Conservation (phyloP, 768 basidiomycete genomes). For the Lactarius hatsudake region DNA sequence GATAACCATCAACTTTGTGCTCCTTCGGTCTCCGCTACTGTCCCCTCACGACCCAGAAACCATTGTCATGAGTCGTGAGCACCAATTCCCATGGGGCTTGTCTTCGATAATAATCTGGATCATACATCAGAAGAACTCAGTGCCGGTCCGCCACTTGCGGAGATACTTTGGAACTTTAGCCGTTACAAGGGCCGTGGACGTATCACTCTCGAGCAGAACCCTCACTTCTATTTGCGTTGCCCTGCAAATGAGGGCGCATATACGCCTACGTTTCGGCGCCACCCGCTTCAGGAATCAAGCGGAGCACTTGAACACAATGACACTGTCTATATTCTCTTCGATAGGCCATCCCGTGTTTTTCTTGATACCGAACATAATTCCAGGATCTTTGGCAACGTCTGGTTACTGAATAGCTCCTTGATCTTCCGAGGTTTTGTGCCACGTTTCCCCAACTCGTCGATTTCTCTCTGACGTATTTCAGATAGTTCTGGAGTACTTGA, state of each 20-base stretch:
- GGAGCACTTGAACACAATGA: not conserved
- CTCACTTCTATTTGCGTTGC: not conserved
- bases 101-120: not conserved
- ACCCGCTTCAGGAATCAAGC: too few species aligned
- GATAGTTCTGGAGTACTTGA: not conserved
- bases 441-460: not conserved
- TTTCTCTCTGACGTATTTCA: not conserved
- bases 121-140: not conserved
- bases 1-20: too few species aligned
- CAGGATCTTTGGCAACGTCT: not conserved
- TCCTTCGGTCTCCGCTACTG: too few species aligned
- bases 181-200: not conserved
- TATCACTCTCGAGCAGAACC: not conserved
- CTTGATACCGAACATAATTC: not conserved
- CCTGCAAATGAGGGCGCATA: too few species aligned
- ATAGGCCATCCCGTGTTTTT: not conserved
- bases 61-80: not conserved
- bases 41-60: not conserved
- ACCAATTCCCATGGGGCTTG: not conserved
- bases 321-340: not conserved
- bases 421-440: not conserved
- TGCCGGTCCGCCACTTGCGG: not conserved
- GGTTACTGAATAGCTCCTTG: not conserved
- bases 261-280: too few species aligned
- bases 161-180: not conserved